phyloP scores from a whole-genome alignment of 1,284 basidiomycete genomes.

The Macrocystidia cucumis region DNA sequence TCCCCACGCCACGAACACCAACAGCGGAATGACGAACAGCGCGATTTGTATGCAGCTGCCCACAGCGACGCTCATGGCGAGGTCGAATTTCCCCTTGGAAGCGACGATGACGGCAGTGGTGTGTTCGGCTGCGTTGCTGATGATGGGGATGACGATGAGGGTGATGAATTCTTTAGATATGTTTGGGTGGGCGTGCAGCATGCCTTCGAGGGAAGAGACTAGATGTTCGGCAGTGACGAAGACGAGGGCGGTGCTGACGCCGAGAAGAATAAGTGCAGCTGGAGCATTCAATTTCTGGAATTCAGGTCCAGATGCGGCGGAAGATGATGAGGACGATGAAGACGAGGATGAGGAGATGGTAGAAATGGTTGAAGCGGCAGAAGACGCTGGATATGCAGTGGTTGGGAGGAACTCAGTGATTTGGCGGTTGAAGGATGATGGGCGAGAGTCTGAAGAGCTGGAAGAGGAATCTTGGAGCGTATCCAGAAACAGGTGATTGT shows the following conservation, averaged over 20 bases:
- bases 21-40: slow-evolving; percentile 54
- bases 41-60: slow-evolving; percentile 66
- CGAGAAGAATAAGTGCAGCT: slow-evolving; percentile 29
- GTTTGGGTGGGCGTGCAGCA: slow-evolving; percentile 29
- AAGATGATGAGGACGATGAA: slow-evolving; percentile 11
- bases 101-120: slow-evolving; percentile 62
- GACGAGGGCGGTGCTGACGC: slow-evolving; percentile 33
- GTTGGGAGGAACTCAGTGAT: slow-evolving; percentile 19
- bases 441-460: slow-evolving; percentile 12
- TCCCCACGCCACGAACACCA: slow-evolving; percentile 43
- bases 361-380: slow-evolving; percentile 14
- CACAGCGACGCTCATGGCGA: slow-evolving; percentile 53
- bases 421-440: slow-evolving; percentile 13
- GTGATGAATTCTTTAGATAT: slow-evolving; percentile 55
- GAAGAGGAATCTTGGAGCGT: slow-evolving; percentile 20
- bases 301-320: slow-evolving; percentile 25
- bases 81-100: slow-evolving; percentile 46
- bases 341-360: too few relatives aligned
- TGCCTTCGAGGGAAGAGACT: slow-evolving; percentile 33
- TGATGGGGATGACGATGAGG: slow-evolving; percentile 60
- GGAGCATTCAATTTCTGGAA: slow-evolving; percentile 38
- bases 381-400: too few relatives aligned
- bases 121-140: slow-evolving; percentile 63
- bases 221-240: slow-evolving; percentile 58
- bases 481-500: slow-evolving; percentile 50